Percentiles rank a stretch among this genome's conserved stretches.
Evolutionary conservation across 768 basidiomycete species (phyloP).

Genomic region (Kwoniella sp.): DNA sequence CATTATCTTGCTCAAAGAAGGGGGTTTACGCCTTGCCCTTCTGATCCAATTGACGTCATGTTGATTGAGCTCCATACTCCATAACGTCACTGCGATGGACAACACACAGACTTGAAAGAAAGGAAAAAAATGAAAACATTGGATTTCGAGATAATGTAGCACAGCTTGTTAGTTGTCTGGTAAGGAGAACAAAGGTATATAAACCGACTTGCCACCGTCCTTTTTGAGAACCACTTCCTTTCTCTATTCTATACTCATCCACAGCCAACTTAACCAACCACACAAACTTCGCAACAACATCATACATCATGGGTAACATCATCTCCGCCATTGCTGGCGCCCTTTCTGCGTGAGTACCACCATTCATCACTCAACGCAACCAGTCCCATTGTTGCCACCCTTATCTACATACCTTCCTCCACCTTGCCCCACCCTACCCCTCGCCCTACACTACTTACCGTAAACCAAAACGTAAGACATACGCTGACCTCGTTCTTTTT

Average conservation of each 20-base stretch:
- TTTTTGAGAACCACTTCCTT: not conserved
- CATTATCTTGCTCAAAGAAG: too few relatives aligned
- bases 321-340: constrained; percentile 38
- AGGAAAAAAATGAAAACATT: not conserved
- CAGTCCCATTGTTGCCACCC: constrained; percentile 3
- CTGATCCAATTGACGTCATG: too few relatives aligned
- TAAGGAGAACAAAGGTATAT: not conserved
- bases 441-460: not conserved
- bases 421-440: too few relatives aligned
- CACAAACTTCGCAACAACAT: constrained; percentile 6
- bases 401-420: not conserved
- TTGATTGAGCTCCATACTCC: too few relatives aligned
- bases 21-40: too few relatives aligned
- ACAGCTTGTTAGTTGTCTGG: too few relatives aligned
- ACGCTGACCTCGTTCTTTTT: too few relatives aligned
- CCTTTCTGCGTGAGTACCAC: constrained; percentile 5
- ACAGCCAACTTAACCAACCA: constrained; percentile 9
- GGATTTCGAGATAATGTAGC: too few relatives aligned
- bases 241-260: not conserved
- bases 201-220: constrained; percentile 2
- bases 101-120: too few relatives aligned
- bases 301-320: constrained; percentile 40
- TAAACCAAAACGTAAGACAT: too few relatives aligned
- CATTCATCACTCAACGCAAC: not conserved
- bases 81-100: too few relatives aligned